phyloP scores from a whole-genome alignment of 257 asterid genomes.

The Coffea canephora region DNA sequence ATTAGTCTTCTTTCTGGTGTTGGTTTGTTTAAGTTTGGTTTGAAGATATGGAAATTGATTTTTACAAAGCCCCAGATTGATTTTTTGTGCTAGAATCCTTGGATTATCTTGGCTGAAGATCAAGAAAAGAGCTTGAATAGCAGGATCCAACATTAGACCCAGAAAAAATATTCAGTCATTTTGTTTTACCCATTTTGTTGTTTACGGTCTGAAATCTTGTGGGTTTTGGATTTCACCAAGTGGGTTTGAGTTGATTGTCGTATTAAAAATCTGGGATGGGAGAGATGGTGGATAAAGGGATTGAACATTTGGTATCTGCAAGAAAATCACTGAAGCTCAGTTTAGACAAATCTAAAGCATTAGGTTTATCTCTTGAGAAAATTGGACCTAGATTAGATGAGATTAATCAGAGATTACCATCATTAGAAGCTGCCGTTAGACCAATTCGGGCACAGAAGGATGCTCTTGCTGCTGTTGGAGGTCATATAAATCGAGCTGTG shows the following conservation, averaged over 20 bases:
- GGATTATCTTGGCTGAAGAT: background rate
- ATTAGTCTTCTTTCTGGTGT: background rate
- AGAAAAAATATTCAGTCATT: constrained; percentile 1
- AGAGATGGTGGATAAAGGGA: constrained; percentile 49
- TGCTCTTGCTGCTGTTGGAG: constrained; percentile 64
- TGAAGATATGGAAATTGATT: constrained; percentile 35
- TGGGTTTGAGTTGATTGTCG: constrained; percentile 17
- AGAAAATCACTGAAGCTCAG: constrained; percentile 58
- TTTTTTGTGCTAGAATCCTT: background rate
- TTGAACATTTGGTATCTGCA: constrained; percentile 58
- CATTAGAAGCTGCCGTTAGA: constrained; percentile 66
- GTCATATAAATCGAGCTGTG: constrained; percentile 81
- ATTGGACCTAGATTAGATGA: constrained; percentile 66
- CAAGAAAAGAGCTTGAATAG: background rate
- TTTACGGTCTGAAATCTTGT: background rate
- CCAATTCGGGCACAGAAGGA: constrained; percentile 70
- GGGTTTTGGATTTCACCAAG: constrained; percentile 13
- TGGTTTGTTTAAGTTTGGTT: constrained; percentile 29
- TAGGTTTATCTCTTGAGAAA: constrained; percentile 53
- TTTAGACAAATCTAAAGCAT: constrained; percentile 62
- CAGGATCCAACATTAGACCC: background rate
- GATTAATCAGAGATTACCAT: constrained; percentile 62
- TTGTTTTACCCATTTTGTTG: background rate
- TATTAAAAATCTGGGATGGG: constrained; percentile 17
- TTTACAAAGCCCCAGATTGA: constrained; percentile 31